A percentile compares a stretch with the other conserved stretches of the same genome.
phyloP scores from a whole-genome alignment of 1,284 basidiomycete genomes.

The Cystobasidium sp. region DNA sequence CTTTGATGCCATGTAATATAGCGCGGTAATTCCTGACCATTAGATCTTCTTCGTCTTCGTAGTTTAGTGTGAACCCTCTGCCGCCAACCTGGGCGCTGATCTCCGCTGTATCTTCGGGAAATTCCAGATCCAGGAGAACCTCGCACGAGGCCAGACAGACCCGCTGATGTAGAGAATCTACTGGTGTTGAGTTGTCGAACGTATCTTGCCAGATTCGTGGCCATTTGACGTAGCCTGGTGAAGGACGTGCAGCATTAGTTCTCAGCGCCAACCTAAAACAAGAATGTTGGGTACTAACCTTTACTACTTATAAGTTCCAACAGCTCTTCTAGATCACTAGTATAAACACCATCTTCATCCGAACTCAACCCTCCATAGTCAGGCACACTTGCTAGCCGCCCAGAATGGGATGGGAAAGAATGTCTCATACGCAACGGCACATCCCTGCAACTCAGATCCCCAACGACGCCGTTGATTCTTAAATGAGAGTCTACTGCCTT shows the following conservation, averaged over 20 bases:
- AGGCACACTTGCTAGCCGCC: background rate
- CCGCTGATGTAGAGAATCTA: slow-evolving; percentile 34
- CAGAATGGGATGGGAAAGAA: background rate
- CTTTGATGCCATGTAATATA: slow-evolving; percentile 30
- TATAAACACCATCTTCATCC: slow-evolving; percentile 29
- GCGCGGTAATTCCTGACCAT: slow-evolving; percentile 34
- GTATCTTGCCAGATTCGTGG: slow-evolving; percentile 41
- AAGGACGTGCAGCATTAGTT: background rate
- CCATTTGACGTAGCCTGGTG: slow-evolving; percentile 39
- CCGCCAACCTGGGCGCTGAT: slow-evolving; percentile 40
- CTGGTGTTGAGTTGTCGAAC: slow-evolving; percentile 32
- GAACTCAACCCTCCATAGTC: background rate
- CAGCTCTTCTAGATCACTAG: slow-evolving; percentile 37
- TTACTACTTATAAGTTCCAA: slow-evolving; percentile 24
- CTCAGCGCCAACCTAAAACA: no score
- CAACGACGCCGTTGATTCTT: slow-evolving; percentile 36
- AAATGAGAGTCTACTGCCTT: slow-evolving; percentile 41
- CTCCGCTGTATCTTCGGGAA: slow-evolving; percentile 39
- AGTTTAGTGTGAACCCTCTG: slow-evolving; percentile 25
- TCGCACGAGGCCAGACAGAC: slow-evolving; percentile 36
- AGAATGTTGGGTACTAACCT: background rate
- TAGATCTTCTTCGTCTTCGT: slow-evolving; percentile 37
- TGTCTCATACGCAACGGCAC: slow-evolving; percentile 29
- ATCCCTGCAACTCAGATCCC: slow-evolving; percentile 25
- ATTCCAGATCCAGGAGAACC: slow-evolving; percentile 39